Percentiles rank a stretch among this genome's conserved stretches.
Evolutionary conservation across 768 basidiomycete genomes (phyloP).

Genomic region (Trametes cinnabarina): DNA sequence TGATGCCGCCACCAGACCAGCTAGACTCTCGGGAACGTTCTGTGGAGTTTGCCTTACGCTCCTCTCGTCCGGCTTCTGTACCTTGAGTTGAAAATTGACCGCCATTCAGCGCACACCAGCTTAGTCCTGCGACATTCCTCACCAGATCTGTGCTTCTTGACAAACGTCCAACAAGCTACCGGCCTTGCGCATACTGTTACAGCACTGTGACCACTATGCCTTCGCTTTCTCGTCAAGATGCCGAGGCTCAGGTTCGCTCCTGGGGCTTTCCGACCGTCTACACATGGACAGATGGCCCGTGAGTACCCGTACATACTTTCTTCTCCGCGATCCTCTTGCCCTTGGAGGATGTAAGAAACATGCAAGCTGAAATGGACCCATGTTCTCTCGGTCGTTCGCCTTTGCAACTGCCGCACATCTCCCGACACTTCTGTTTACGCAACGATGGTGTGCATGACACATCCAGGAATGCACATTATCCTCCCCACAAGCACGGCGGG

Average conservation of each 20-base stretch:
- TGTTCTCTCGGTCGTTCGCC: background rate
- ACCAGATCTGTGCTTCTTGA: too few relatives aligned
- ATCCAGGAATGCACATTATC: slow-evolving; percentile 27
- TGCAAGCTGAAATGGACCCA: background rate
- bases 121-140: too few relatives aligned
- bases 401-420: background rate
- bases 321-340: background rate
- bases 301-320: slow-evolving; percentile 2
- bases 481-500: slow-evolving; percentile 26
- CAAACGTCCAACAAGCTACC: too few relatives aligned
- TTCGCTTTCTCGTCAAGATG: slow-evolving; percentile 16
- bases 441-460: background rate
- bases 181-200: too few relatives aligned
- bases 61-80: background rate
- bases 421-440: background rate
- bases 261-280: slow-evolving; percentile 31
- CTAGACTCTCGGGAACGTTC: slow-evolving; percentile 8
- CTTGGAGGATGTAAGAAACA: background rate
- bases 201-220: slow-evolving; percentile 3
- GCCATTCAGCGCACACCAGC: too few relatives aligned
- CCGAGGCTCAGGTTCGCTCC: slow-evolving; percentile 24
- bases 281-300: slow-evolving; percentile 31
- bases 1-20: background rate
- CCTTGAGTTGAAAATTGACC: too few relatives aligned
- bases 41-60: background rate